Evolutionary conservation across 1,284 basidiomycete species (phyloP), one percentile per base, ranked within the genome.

Genomic region (Apiotrichum siamense): DNA sequence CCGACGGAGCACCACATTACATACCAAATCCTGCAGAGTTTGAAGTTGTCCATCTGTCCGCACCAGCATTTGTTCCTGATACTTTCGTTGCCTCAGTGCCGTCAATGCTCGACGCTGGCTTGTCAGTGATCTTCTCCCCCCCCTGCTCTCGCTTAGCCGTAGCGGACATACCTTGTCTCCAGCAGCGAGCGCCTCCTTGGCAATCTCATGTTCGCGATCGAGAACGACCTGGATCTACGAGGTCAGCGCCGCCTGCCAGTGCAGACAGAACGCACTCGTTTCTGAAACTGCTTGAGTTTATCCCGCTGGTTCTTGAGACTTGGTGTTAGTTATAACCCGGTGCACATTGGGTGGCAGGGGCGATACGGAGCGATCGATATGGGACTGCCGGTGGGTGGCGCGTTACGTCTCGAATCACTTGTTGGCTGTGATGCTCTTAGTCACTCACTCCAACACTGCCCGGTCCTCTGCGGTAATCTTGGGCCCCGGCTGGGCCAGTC

Each of bases 241-340:
- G 29, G 44, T 46, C 27, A 57, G 51, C 26, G 20, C 18, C 12
- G 4, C 11, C 13, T 12, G 7, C 12, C 7, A n/a, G 15, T n/a
- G 10, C 3, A n/a, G 9, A 6, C 25, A 18, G 1, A 24, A 57
- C 79, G 35, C 57, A 89, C 94, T 80, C 87, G 86, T 76, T 85
- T 89, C 80, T 94, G 92, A 66, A 97, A 98, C 71, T 93, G 90
- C 70, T 82, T 87, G 57, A 98, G 78, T 71, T 93, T 94, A 74
- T 98, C 96, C 39, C 96, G 80, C 73, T 98, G 94, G 44, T 96
- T 75, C 75, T 98, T 98, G 59, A 98, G 80, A 68, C 91, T 87
- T n/a, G 66, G 3, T 7, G 23, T 29, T 40, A 50, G 51, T 54
- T 23, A 13, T 20, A 20, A 53, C 43, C 26, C n/a, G n/a, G n/a